Evolutionary conservation across 768 basidiomycete species (phyloP), one percentile per base, ranked within the genome.

Genomic region (Tricholoma terreum): DNA sequence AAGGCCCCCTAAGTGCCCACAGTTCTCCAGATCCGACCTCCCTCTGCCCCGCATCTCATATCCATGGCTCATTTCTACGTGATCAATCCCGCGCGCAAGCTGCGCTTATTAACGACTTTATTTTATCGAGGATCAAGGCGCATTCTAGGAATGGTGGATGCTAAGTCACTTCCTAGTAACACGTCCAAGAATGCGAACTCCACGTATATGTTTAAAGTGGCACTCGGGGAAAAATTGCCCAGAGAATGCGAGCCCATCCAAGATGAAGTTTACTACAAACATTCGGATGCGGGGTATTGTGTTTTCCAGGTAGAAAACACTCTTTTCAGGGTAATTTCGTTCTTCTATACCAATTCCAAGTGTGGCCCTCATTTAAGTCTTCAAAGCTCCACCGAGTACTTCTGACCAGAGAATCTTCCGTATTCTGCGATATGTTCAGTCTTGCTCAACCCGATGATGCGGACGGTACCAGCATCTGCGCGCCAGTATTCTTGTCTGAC

Each of bases 221-320:
- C 58, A 19, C 51, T 56, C 12, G 48, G 61, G 55, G 31, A 55
- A 6, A 33, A 17, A 24, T 19, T 49, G 19, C 3, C 52, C n/a
- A 49, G 38, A 15, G 35, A 50, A 33, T 36, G 49, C 52, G 62
- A 63, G 54, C 57, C 70, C 43, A 60, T 60, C n/a, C 70, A 59
- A 46, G 74, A 78, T 61, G 50, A 62, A 34, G 67, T 72, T 35
- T 76, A 72, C 54, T 76, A 68, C 50, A 63, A 67, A 24, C 72
- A 71, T 15, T 63, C 61, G 6, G 69, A 72, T 33, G 77, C 79
- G 27, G 84, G 81, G n/a, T 82, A 83, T 61, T 82, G 80, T 63
- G 71, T 85, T n/a, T 77, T 89, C 59, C 75, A 76, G 51, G 82
- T 85, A 12, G 82, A 83, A 64, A 77, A 81, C 62, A 83, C 80